These are phyloP conservation scores for Alliaria petiolata DNA, from an alignment of 345 rosid species.

Conservation along the genomic window DNA sequence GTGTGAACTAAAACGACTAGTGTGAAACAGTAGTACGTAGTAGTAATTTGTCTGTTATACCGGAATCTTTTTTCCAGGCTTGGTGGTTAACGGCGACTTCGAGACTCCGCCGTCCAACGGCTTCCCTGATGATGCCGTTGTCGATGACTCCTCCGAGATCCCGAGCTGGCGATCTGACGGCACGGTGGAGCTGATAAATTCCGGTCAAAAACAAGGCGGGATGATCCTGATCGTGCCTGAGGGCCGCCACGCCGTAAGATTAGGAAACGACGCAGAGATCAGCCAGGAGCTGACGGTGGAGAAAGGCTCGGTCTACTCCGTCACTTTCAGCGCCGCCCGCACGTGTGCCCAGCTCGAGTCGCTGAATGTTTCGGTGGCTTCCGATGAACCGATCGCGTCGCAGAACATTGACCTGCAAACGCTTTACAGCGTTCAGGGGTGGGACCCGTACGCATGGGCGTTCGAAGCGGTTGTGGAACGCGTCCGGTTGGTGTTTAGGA, in stretches of 20 bases:
- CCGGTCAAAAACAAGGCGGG: slow-evolving; percentile 85
- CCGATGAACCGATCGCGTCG: slow-evolving; percentile 41
- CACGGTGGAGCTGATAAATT: slow-evolving; percentile 70
- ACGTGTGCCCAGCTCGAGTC: slow-evolving; percentile 94
- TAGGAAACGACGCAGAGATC: slow-evolving; percentile 95
- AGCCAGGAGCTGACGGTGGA: slow-evolving; percentile 76
- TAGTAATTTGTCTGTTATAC: not conserved
- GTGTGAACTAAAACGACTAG: too few species aligned
- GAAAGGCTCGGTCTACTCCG: slow-evolving; percentile 70
- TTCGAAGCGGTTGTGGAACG: slow-evolving; percentile 64
- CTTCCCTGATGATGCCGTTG: slow-evolving; percentile 49
- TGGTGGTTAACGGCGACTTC: slow-evolving; percentile 71
- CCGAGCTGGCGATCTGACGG: slow-evolving; percentile 74
- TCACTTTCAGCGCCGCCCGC: slow-evolving; percentile 93
- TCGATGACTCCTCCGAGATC: slow-evolving; percentile 44
- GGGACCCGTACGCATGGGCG: slow-evolving; percentile 94
- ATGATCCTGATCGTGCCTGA: slow-evolving; percentile 90
- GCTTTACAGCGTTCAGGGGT: slow-evolving; percentile 80
- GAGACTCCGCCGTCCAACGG: slow-evolving; percentile 61
- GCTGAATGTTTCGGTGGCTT: slow-evolving; percentile 73
- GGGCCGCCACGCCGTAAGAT: slow-evolving; percentile 70
- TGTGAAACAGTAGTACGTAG: too few species aligned
- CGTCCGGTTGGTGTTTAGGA: slow-evolving; percentile 48
- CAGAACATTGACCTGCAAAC: slow-evolving; percentile 88
- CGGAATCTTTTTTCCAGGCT: slow-evolving; percentile 36